These are phyloP conservation scores for Beauveria sp. DNA, from an alignment of 2,329 filamentous ascomycete species.

Conservation along the genomic window DNA sequence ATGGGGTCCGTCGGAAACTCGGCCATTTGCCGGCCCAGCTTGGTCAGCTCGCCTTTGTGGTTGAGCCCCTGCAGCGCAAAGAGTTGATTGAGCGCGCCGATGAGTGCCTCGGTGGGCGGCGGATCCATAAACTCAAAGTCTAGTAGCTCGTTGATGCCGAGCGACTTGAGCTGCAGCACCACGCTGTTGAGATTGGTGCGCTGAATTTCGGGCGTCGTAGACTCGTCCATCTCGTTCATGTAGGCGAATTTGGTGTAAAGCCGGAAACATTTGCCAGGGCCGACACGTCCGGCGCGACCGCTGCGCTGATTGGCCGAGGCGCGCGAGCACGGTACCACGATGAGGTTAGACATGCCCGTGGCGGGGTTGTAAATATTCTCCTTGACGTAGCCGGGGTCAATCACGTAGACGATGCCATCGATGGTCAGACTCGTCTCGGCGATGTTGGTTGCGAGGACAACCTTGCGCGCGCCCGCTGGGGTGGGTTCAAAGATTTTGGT, in stretches of 20 bases:
- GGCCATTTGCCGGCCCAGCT: constrained; percentile 86
- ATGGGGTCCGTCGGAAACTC: constrained; percentile 92
- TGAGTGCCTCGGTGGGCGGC: constrained; percentile 81
- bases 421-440: constrained; percentile 94
- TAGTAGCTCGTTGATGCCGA: constrained; percentile 87
- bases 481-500: constrained; percentile 92
- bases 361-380: constrained; percentile 89
- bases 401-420: constrained; percentile 91
- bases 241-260: constrained; percentile 91
- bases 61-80: constrained; percentile 88
- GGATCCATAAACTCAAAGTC: constrained; percentile 97
- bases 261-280: constrained; percentile 86
- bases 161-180: constrained; percentile 76
- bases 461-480: constrained; percentile 75
- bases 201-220: constrained; percentile 87
- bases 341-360: constrained; percentile 85
- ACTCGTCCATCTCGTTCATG: constrained; percentile 90
- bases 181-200: constrained; percentile 79
- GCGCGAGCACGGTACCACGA: constrained; percentile 83
- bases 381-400: constrained; percentile 92
- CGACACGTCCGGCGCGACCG: constrained; percentile 85
- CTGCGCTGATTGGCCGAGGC: constrained; percentile 90
- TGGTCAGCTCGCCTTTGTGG: constrained; percentile 80
- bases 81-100: constrained; percentile 79
- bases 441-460: constrained; percentile 93